Evolutionary conservation across 2,329 filamentous ascomycete species (phyloP), one percentile per base, ranked within the genome.

Genomic region (Aspergillus chevalieri): DNA sequence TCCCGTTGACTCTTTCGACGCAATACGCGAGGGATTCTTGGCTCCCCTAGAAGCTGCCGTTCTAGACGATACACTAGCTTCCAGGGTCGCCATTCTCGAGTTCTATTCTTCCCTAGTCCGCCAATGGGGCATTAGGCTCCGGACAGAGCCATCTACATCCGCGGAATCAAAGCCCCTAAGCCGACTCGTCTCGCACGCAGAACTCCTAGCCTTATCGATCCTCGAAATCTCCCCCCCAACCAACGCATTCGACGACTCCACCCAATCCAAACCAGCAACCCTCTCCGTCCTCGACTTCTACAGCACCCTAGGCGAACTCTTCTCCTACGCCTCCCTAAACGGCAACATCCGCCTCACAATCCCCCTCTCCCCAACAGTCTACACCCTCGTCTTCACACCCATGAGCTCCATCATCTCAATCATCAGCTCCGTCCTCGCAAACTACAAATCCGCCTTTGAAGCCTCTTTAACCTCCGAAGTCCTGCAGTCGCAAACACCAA

Each of bases 361-460:
- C 17, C 89, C 87, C 0, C 77, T 84, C 0, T 76, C 83, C 1
- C 73, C 79, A 3, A 77, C 89, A 8, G 75, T 91, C 19, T 93
- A 93, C 68, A 78, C 78, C 8, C 74, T 93, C 36, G 75, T 84
- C 54, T 90, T 93, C 65, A 79, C 77, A 50, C 70, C 77, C 17
- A 86, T 82, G 2, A 73, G 83, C 12, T 78, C 78, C 15, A 80
- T 80, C 14, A 73, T 87, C 3, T 87, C 87, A 6, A 82, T 85
- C 5, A 78, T 89, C 30, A 89, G 83, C 63, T 77, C 77, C 44
- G 76, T 90, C 22, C 75, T 94, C 24, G 83, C 85, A 2, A 72
- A 70, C 41, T 92, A 90, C 72, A 93, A 93, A 66, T 76, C 76
- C 21, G 81, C 84, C 0, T 89, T 92, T 60, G 87, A 92, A 62